phyloP scores from a whole-genome alignment of 2,329 filamentous ascomycete species.

The Trichoderma harzianum region DNA sequence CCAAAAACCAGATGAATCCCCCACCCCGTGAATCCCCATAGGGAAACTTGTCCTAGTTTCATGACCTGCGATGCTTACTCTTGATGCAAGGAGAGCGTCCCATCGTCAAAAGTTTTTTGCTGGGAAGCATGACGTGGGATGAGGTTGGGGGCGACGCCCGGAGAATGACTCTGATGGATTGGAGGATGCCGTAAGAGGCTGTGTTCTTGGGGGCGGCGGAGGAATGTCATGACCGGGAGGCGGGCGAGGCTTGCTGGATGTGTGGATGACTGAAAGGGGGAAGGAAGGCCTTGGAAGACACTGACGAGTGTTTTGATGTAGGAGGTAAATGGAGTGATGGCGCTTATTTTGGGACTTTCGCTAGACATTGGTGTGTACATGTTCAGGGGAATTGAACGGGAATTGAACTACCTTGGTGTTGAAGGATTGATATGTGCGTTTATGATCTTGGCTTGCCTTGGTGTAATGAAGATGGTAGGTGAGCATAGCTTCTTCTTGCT shows the following conservation, averaged over 20 bases:
- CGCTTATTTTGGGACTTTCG: constrained; percentile 19
- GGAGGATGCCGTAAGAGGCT: constrained; percentile 38
- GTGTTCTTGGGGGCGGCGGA: constrained; percentile 41
- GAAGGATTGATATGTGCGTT: background rate
- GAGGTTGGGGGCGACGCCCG: constrained; percentile 38
- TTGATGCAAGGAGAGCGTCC: background rate
- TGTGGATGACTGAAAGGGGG: constrained; percentile 35
- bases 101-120: background rate
- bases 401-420: background rate
- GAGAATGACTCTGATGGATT: constrained; percentile 43
- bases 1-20: background rate
- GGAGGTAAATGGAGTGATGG: background rate
- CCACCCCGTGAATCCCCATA: background rate
- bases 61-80: background rate
- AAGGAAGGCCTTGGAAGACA: background rate
- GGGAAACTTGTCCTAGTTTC: background rate
- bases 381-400: background rate
- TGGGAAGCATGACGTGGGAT: constrained; percentile 40
- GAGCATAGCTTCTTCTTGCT: background rate
- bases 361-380: constrained; percentile 42
- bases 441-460: constrained; percentile 42
- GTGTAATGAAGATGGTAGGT: constrained; percentile 32
- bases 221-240: constrained; percentile 34
- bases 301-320: background rate
- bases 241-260: constrained; percentile 40